Percentiles rank a stretch among this genome's conserved stretches.
Conservation (phyloP, 306 rosid genomes). For the Inga oerstediana region DNA sequence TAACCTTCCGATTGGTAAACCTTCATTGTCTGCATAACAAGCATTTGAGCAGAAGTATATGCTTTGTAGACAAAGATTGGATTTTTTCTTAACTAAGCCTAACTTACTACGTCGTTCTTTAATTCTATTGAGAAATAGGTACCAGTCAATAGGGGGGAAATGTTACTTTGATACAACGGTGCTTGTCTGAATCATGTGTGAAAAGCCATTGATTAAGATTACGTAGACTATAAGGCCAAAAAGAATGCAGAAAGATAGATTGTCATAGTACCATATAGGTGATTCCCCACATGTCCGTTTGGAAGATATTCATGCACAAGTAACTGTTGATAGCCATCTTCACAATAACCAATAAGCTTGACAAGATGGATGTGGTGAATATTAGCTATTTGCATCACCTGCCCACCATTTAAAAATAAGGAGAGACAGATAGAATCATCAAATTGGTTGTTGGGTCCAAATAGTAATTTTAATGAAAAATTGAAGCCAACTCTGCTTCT, state of each 20-base stretch:
- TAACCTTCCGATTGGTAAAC: slow-evolving; percentile 68
- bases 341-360: slow-evolving; percentile 64
- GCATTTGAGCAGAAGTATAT: slow-evolving; percentile 17
- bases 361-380: slow-evolving; percentile 60
- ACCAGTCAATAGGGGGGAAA: neutral
- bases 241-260: slow-evolving; percentile 27
- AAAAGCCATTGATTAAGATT: neutral
- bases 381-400: slow-evolving; percentile 62
- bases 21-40: slow-evolving; percentile 56
- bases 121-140: neutral
- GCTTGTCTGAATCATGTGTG: neutral
- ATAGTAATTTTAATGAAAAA: neutral
- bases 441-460: neutral
- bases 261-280: slow-evolving; percentile 59
- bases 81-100: neutral
- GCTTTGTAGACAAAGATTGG: neutral
- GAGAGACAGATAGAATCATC: neutral
- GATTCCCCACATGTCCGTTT: slow-evolving; percentile 69
- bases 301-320: slow-evolving; percentile 66
- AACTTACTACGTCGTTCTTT: neutral
- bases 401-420: slow-evolving; percentile 1
- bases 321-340: slow-evolving; percentile 62
- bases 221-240: neutral
- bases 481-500: neutral
- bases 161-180: too few species aligned